phyloP scores from a whole-genome alignment of 148 eudicot genomes.

The Rhododendron simsii region DNA sequence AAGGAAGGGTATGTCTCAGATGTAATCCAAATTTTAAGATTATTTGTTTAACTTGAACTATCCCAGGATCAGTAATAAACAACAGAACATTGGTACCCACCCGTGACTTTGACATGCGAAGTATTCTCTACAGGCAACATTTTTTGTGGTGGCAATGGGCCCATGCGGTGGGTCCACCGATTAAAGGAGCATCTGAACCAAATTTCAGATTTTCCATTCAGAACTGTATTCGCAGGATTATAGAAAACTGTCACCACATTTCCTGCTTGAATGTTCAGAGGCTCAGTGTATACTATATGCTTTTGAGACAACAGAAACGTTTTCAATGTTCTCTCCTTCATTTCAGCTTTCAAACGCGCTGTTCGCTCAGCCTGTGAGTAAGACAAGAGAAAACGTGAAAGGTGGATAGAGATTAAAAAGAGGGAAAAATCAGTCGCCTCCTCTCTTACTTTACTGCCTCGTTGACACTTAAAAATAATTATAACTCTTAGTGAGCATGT shows the following conservation, averaged over 20 bases:
- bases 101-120: constrained; percentile 58
- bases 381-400: background rate
- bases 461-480: background rate
- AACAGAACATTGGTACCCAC: background rate
- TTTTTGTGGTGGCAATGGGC: constrained; percentile 81
- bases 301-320: constrained; percentile 88
- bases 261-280: constrained; percentile 85
- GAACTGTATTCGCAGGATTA: constrained; percentile 81
- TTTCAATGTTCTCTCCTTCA: constrained; percentile 70
- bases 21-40: too few relatives aligned
- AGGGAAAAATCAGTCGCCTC: background rate
- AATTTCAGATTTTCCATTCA: constrained; percentile 84
- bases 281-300: constrained; percentile 89
- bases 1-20: background rate
- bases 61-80: background rate
- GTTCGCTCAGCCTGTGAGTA: constrained; percentile 67
- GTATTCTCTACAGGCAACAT: constrained; percentile 77
- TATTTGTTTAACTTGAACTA: too few relatives aligned
- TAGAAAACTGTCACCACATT: constrained; percentile 66
- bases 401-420: background rate
- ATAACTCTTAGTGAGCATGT: background rate
- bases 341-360: constrained; percentile 74
- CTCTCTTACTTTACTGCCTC: background rate
- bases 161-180: constrained; percentile 90
- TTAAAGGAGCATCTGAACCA: constrained; percentile 98